Evolutionary conservation across 441 rosid genomes (phyloP), one percentile per base, ranked within the genome.

Genomic region (Biscutella laevigata): DNA sequence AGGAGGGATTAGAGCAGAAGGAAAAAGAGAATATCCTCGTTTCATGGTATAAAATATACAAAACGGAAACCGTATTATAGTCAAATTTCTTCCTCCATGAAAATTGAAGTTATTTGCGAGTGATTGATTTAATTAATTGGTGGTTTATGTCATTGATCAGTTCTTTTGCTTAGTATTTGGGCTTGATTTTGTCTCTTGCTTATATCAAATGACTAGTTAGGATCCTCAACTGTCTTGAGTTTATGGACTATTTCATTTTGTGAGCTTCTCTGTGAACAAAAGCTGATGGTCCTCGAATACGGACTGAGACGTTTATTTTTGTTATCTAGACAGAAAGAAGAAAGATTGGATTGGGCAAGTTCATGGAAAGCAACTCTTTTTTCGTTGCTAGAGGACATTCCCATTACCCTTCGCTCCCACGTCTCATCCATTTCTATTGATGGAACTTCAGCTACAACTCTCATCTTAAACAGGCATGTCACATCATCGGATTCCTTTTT

Each of bases 361-460:
- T 84, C 96, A 19, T 90, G 98, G 98, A 80, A 75, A 74, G 37
- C 38, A 54, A 78, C 95, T 5, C 84, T 90, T 28, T 80, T 78
- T 72, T 67, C 72, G 0, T 67, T 87, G 54, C 80, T 90, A 6
- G 80, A 73, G 15, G 95, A 83, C 61, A 72, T 90, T 62, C 98
- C 92, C 2, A 16, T 62, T 57, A 67, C 70, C 47, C 66, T 84
- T 35, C 81, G 86, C 0, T 71, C 79, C 7, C 76, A 62, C 5
- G 46, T 90, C 52, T 71, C 81, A 57, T 83, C 96, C 42, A 73
- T 87, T 59, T 90, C 96, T 0, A 71, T 84, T 21, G 95, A 90
- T 72, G 98, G 92, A 35, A 90, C 97, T 59, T 90, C 95, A 53
- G 95, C 98, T 0, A 86, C 98, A 41, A 82, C 95, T 6, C 69